Evolutionary conservation across 208 protist species (phyloP), one percentile per base, ranked within the genome.

Genomic region (Phytomonas sp.): DNA sequence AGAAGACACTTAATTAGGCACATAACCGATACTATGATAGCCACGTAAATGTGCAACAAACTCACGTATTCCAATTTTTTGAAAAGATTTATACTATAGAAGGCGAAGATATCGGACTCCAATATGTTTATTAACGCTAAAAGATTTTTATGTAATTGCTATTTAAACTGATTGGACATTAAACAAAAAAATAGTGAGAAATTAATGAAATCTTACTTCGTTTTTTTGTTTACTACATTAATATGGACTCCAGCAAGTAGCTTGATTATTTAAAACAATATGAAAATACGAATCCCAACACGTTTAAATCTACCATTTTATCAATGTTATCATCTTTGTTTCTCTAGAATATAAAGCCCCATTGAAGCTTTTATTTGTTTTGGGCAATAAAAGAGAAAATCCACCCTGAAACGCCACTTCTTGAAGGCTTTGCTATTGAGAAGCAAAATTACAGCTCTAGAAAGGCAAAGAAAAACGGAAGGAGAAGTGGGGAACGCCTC

Each of bases 261-360:
- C 13, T 20, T 4, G 40, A 17, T 51, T 17, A 51, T 6, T 3
- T 23, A 51, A 23, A 15, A 17, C 9, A 23, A 51, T 6, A 51
- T 51, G 13, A 51, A 40, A 51, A 17, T 51, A 51, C 3, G 40
- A 20, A 51, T 17, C 2, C 2, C 20, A 51, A 15, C 13, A 51
- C 40, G 7, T 51, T 51, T 51, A 51, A 51, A 23, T 51, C 20
- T 17, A 51, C 40, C 13, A 3, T 17, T 51, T 51, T 15, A 51
- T 15, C 40, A 51, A 28, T 37, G 29, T 23, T n/a, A 60, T 68
- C n/a, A 43, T 67, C 67, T 11, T 69, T 63, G 40, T 9, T 74
- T 40, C 67, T 56, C 67, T 32, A 66, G 29, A 59, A 43, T 72
- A 60, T 66, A 67, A 51, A 9, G 20, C 20, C 9, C 20, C 40